Percentiles rank a stretch among this genome's conserved stretches.
These are phyloP conservation scores for Fusarium newnesense DNA, from an alignment of 2,329 filamentous ascomycete genomes.

Conservation along the genomic window DNA sequence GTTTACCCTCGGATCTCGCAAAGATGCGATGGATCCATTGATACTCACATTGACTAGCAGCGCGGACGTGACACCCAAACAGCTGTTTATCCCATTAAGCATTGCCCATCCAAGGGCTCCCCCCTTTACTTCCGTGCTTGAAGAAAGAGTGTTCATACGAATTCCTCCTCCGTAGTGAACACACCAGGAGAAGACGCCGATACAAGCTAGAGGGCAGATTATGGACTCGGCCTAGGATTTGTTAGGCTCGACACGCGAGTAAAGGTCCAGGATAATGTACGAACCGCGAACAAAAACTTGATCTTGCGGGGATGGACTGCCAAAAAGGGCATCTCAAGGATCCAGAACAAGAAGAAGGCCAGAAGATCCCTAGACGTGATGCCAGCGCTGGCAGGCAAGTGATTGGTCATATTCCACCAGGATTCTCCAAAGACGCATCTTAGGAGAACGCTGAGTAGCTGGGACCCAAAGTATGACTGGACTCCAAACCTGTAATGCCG, in stretches of 20 bases:
- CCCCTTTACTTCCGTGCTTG: neutral
- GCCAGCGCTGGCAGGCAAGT: conserved; percentile 45
- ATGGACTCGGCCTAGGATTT: neutral
- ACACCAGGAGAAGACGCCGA: neutral
- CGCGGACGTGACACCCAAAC: neutral
- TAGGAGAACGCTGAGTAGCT: conserved; percentile 31
- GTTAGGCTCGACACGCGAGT: neutral
- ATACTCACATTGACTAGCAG: neutral
- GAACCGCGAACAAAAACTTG: conserved; percentile 37
- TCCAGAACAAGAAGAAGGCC: conserved; percentile 53
- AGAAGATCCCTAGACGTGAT: conserved; percentile 50
- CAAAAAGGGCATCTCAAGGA: conserved; percentile 48
- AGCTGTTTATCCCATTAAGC: neutral
- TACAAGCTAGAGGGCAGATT: neutral
- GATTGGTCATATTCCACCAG: conserved; percentile 48
- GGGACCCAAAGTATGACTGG: neutral
- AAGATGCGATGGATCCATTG: neutral
- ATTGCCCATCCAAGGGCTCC: neutral
- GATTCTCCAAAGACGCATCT: conserved; percentile 49
- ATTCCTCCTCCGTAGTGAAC: neutral
- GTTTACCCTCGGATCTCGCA: neutral
- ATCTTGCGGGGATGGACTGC: neutral
- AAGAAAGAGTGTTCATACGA: neutral
- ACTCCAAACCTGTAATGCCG: neutral
- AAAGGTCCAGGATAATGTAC: conserved; percentile 12